Evolutionary conservation across 306 rosid species (phyloP).

Genomic region (Ammopiptanthus mongolicus): DNA sequence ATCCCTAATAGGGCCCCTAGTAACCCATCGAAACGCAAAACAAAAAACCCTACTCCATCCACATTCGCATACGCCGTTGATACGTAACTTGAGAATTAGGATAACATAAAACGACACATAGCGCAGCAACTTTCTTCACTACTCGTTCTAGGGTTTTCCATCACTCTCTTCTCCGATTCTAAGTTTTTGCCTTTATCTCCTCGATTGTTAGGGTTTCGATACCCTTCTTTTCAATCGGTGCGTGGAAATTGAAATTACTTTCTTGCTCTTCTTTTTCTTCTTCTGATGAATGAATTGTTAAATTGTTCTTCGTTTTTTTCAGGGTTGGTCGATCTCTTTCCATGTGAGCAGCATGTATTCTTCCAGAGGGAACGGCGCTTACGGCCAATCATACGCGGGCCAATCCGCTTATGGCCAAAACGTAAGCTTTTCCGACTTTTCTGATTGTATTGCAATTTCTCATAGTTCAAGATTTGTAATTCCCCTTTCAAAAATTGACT

Average conservation of each 20-base stretch:
- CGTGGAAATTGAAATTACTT: background rate
- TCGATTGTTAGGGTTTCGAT: background rate
- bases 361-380: constrained; percentile 76
- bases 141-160: background rate
- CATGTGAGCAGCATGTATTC: constrained; percentile 65
- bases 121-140: background rate
- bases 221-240: constrained; percentile 5
- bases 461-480: background rate
- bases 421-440: constrained; percentile 22
- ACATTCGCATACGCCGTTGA: background rate
- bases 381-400: constrained; percentile 79
- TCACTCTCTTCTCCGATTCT: background rate
- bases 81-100: background rate
- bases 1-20: background rate
- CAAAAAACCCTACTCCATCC: background rate
- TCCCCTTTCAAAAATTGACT: background rate
- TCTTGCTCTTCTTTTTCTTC: background rate
- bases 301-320: background rate
- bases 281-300: background rate
- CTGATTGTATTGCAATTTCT: background rate
- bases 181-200: background rate
- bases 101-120: background rate
- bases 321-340: constrained; percentile 15
- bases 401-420: constrained; percentile 84
- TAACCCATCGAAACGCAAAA: background rate